Evolutionary conservation across 2,329 filamentous ascomycete genomes (phyloP), one percentile per base, ranked within the genome.

Genomic region (Arthrobotrys musiformis): DNA sequence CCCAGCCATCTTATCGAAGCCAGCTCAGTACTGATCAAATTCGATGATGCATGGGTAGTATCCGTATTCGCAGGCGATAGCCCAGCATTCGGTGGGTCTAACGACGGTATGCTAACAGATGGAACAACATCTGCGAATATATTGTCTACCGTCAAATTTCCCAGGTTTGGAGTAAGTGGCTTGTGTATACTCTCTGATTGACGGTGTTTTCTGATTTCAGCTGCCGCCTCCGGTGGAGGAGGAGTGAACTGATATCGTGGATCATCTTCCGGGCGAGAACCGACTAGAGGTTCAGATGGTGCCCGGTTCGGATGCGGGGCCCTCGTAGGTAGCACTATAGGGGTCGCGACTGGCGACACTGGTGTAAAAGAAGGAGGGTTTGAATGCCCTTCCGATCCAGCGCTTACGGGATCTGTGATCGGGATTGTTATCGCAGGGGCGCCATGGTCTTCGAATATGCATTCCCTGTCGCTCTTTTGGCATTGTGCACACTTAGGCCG

Each of bases 401-500:
- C 42, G 44, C 54, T 33, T 48, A 62, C 60, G 4, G 52, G 24
- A 22, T 33, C 50, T 17, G 69, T 50, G 7, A 42, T 40, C 3
- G 54, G 64, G 7, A 42, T 52, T 7, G 54, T 24, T 40, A 58
- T 58, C 33, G 54, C 5, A 28, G 54, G 33, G 11, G 19, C 33
- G 33, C 26, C 30, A 52, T 67, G 46, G 13, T 66, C 56, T 42
- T 77, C 82, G 80, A 85, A 86, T 13, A 83, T 79, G 79, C 85
- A 86, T 68, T 83, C 82, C 75, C 85, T 83, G 52, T 83, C 82
- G 44, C 83, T 84, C 79, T 85, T 86, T 15, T 82, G 80, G 80
- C 85, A 86, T 79, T 84, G 84, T 40, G 83, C 83, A 78, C 85
- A 86, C 33, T 82, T 80, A 13, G 85, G 85, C 77, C 83, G 84